Conservation (phyloP, 2,329 filamentous ascomycete species). For the Claviceps maximensis region DNA sequence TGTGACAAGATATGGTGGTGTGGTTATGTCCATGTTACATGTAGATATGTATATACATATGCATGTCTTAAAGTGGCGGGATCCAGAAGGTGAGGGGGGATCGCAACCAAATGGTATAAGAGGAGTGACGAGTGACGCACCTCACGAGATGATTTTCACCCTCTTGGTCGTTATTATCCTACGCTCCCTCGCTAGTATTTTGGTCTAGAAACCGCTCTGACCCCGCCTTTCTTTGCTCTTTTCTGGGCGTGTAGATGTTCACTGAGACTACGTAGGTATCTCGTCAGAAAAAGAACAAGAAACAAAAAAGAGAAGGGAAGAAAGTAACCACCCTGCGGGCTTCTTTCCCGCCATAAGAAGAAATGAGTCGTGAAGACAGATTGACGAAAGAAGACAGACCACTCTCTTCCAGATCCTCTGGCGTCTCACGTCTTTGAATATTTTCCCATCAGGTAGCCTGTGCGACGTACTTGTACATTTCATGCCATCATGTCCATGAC, state of each 20-base stretch:
- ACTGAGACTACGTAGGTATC: not conserved
- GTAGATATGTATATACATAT: no score
- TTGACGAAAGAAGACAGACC: no score
- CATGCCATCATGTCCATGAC: slow-evolving; percentile 3
- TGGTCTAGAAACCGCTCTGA: no score
- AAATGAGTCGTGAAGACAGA: not conserved
- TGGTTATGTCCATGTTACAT: no score
- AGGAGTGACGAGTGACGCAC: not conserved
- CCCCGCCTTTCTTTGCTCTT: not conserved
- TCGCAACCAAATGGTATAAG: not conserved
- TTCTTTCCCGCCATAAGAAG: not conserved
- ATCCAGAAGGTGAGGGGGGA: not conserved
- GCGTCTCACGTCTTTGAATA: not conserved
- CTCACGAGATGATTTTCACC: not conserved
- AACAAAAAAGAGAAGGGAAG: no score
- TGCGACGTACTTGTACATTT: not conserved
- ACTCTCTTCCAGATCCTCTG: not conserved
- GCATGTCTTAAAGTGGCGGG: no score
- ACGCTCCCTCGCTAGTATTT: not conserved
- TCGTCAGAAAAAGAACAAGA: no score
- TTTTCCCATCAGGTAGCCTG: no score
- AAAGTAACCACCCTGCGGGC: not conserved
- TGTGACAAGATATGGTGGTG: no score
- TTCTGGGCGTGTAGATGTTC: not conserved
- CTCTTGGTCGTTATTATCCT: no score